Evolutionary conservation across 768 basidiomycete species (phyloP), one percentile per base, ranked within the genome.

Genomic region (Mycena polygramma): DNA sequence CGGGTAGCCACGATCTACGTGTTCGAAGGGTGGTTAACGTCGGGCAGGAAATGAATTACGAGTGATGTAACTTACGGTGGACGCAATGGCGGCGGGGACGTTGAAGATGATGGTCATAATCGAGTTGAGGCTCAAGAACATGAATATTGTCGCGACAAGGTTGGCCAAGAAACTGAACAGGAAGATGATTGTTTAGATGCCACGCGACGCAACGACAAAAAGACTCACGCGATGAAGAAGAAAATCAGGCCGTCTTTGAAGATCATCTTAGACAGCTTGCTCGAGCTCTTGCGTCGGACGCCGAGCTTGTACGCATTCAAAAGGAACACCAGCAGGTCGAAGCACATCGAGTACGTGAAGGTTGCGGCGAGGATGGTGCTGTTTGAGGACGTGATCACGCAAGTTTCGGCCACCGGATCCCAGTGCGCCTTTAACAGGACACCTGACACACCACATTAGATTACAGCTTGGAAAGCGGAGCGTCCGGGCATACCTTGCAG

Each of bases 261-360:
- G 37, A 94, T 89, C 82, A 93, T 83, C 37, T 85, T 84, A 26
- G 88, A 83, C 17, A 93, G 86, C 58, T 83, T 84, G 73, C 84
- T 88, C 45, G 79, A 76, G 22, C 77, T 81, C 70, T 52, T 73
- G 45, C 72, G 69, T 14, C 76, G 63, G 1, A 81, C 77, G 11
- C 82, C 70, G 26, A 93, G 85, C 75, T 91, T 92, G 79, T 86
- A 89, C 15, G 85, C 87, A 45, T 87, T 92, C 72, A 93, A 79
- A 30, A 81, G 68, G 53, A 93, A 83, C 46, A 92, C 90, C 36
- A 86, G 67, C 24, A 91, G 80, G 76, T 93, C 92, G 75, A 93
- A 92, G 75, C 83, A 82, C 92, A 93, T 94, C 37, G 91, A 89
- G 73, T 93, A 93, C 39, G 92, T 90, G 78, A 92, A 93, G 5